Percentiles rank a stretch among this genome's conserved stretches.
These are phyloP conservation scores for Melaleuca quinquenervia DNA, from an alignment of 345 rosid genomes.

Conservation along the genomic window DNA sequence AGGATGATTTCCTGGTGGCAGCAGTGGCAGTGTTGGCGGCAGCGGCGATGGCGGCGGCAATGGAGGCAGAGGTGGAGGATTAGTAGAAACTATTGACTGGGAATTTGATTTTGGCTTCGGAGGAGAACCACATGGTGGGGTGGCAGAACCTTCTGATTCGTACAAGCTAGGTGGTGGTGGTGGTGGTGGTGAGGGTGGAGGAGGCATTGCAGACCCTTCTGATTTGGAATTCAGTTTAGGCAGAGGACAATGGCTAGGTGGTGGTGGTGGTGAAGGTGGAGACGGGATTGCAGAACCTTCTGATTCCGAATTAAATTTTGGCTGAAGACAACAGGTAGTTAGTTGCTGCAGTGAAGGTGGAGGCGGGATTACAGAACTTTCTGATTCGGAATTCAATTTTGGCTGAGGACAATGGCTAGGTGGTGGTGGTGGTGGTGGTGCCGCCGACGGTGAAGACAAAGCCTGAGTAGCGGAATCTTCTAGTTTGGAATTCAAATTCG, in stretches of 20 bases:
- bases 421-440: fast-evolving
- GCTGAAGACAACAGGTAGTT: background rate
- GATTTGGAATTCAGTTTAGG: background rate
- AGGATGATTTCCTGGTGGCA: background rate
- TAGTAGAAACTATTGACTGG: background rate
- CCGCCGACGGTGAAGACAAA: background rate
- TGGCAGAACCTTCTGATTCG: background rate
- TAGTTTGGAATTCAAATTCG: background rate
- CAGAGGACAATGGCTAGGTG: background rate
- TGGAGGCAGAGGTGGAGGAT: background rate
- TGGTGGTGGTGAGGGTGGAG: background rate
- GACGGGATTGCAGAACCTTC: background rate
- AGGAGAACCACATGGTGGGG: background rate
- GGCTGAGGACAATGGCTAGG: background rate
- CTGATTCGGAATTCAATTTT: background rate
- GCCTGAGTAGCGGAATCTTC: background rate
- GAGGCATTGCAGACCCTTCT: background rate
- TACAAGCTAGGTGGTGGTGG: background rate
- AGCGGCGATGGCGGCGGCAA: background rate
- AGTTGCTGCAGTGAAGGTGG: background rate
- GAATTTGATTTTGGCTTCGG: background rate
- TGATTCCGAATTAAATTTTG: background rate
- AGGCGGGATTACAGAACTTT: background rate
- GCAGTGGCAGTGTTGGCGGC: background rate
- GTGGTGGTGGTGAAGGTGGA: background rate